Base-by-base conservation (phyloP, 306 rosid genomes). In the Cucurbita moschata region DNA sequence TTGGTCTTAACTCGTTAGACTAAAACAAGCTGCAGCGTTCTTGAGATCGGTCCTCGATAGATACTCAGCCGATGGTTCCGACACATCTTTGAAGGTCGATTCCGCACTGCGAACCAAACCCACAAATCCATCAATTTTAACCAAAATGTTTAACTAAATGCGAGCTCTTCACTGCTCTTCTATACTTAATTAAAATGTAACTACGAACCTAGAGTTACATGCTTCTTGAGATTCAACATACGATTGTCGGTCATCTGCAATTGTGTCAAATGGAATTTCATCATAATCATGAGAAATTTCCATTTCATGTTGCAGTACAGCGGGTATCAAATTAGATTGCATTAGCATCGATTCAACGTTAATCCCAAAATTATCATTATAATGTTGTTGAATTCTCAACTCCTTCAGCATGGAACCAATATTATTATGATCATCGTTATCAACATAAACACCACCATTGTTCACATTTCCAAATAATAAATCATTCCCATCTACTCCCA, bases 161-260 rank as follows among this genome's bases (percentile, higher is more conserved):
- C 26, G 2, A 26, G 2, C 26, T 26, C 26, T 26, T 26, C 26
- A 1, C 35, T 30, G 1, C 35, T 30, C 35, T 30, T 30, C 35
- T 30, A 30, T 30, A 30, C 3, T 30, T 30, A 30, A 30, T 30
- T 30, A 30, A 30, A 30, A 30, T 30, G 35, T 30, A 30, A 30
- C 35, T 30, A n/a, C 15, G n/a, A 71, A 85, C 87, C 87, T 83
- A 8, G 86, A 83, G 7, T 85, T 82, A 19, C 80, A 80, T 16
- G 75, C 68, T 23, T 76, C 86, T 44, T 73, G 77, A 40, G 80
- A 78, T 54, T 82, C 82, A 4, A 77, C 56, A 46, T 67, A 67
- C 0, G 72, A 67, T 21, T 46, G 56, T 21, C 72, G 72, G 26
- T 85, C 83, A 74, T 83, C 85, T 4, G 60, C 81, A 42, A 81